A percentile compares a stretch with the other conserved stretches of the same genome.
Conservation (phyloP, 768 basidiomycete genomes). For the Rubroboletus pulcherrimus region DNA sequence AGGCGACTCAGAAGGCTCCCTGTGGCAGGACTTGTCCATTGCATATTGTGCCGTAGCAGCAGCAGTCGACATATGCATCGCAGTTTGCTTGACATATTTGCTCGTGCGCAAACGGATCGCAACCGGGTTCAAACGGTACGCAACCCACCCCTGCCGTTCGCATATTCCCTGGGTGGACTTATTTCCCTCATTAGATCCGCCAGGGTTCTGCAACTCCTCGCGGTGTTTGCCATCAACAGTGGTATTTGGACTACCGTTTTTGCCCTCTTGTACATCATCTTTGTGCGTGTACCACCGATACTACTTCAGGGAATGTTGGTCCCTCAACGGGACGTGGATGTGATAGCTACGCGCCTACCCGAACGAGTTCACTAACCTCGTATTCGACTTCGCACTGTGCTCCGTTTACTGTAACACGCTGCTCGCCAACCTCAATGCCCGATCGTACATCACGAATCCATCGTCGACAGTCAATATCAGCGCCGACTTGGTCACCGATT, state of each 20-base stretch:
- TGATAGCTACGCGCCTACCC: background rate
- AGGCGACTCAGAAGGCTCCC: background rate
- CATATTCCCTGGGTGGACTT: background rate
- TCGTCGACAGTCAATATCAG: no score
- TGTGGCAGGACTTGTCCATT: background rate
- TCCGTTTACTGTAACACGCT: no score
- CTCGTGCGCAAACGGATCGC: background rate
- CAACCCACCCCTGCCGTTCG: background rate
- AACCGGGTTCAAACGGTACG: background rate
- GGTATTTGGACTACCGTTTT: slow-evolving; percentile 2
- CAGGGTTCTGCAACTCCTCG: slow-evolving; percentile 1
- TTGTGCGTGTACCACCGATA: background rate
- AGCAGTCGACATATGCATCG: slow-evolving; percentile 1
- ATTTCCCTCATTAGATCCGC: background rate
- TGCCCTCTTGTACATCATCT: background rate
- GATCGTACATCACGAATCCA: no score
- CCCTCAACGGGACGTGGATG: background rate
- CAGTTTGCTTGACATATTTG: background rate
- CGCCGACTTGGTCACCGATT: no score
- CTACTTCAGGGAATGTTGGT: background rate
- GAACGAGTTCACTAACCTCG: no score
- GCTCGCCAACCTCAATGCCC: no score
- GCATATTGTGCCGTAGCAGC: slow-evolving; percentile 1
- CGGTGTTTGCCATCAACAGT: slow-evolving; percentile 3
- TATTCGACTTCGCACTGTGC: no score